Evolutionary conservation across 805 yeast species (phyloP).

Genomic region (Vanderwaltozyma verrucispora): DNA sequence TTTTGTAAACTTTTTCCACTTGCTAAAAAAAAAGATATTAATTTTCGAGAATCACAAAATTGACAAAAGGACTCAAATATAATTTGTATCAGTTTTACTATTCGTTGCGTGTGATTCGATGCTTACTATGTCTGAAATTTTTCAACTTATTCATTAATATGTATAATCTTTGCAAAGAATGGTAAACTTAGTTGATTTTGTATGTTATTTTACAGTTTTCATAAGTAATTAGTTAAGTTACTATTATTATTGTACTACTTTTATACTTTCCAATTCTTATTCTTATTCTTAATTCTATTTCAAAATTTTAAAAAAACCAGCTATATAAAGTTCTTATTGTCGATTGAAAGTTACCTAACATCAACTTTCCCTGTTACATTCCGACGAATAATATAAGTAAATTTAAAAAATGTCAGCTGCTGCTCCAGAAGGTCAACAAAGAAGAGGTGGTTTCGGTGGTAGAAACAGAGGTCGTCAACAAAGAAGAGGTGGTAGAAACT

Average conservation of each 20-base stretch:
- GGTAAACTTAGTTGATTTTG: too few relatives aligned
- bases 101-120: too few relatives aligned
- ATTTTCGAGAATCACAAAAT: too few relatives aligned
- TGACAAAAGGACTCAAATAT: too few relatives aligned
- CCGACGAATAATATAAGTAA: conserved; percentile 29
- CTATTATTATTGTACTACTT: too few relatives aligned
- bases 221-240: too few relatives aligned
- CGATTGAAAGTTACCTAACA: conserved; percentile 46
- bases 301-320: conserved; percentile 1
- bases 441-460: conserved; percentile 45
- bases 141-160: neutral
- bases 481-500: conserved; percentile 70
- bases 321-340: conserved; percentile 17
- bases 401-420: conserved; percentile 33
- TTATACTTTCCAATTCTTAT: neutral
- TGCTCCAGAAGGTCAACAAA: conserved; percentile 31
- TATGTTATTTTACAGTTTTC: too few relatives aligned
- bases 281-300: neutral
- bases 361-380: conserved; percentile 44
- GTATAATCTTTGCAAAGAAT: too few relatives aligned
- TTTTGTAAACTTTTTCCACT: too few relatives aligned
- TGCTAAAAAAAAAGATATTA: too few relatives aligned
- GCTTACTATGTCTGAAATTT: too few relatives aligned
- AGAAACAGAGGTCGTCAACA: conserved; percentile 49
- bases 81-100: too few relatives aligned